A percentile compares a stretch with the other conserved stretches of the same genome.
Evolutionary conservation across 495 filamentous ascomycete genomes (phyloP).

Genomic region (Penicillium macrosclerotiorum): DNA sequence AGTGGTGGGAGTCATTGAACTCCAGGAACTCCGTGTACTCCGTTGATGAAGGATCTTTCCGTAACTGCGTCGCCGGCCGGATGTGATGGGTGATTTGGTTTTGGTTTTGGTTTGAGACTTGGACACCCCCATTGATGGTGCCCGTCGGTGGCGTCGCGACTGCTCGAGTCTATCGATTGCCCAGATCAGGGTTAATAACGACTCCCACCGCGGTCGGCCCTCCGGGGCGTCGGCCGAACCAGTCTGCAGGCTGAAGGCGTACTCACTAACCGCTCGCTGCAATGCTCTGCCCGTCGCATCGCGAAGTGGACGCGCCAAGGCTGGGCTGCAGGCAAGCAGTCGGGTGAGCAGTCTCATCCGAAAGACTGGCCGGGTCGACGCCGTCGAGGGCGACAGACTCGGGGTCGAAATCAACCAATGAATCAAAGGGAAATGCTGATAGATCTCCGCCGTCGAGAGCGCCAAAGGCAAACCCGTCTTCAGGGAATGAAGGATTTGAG

Average conservation of each 20-base stretch:
- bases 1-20: no score
- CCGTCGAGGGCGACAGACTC: conserved; percentile 49
- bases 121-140: no score
- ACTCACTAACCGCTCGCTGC: conserved; percentile 58
- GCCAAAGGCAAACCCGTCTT: conserved; percentile 73
- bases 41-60: conserved; percentile 26
- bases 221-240: conserved; percentile 32
- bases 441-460: conserved; percentile 53
- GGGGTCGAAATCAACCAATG: conserved; percentile 79
- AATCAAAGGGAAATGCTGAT: conserved; percentile 75
- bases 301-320: conserved; percentile 84
- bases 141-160: conserved; percentile 31
- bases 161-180: conserved; percentile 45
- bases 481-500: conserved; percentile 72
- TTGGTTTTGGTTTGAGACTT: no score
- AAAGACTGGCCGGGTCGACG: conserved; percentile 50
- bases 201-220: conserved; percentile 43
- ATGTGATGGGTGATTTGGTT: no score
- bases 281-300: conserved; percentile 89
- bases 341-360: conserved; percentile 56
- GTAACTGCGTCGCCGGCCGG: conserved; percentile 38
- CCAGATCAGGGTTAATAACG: conserved; percentile 46
- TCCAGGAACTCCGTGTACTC: conserved; percentile 42
- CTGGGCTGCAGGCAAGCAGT: conserved; percentile 79
- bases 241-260: conserved; percentile 27